phyloP scores from a whole-genome alignment of 495 filamentous ascomycete genomes.

The Paragyromitra xinjiangensis region DNA sequence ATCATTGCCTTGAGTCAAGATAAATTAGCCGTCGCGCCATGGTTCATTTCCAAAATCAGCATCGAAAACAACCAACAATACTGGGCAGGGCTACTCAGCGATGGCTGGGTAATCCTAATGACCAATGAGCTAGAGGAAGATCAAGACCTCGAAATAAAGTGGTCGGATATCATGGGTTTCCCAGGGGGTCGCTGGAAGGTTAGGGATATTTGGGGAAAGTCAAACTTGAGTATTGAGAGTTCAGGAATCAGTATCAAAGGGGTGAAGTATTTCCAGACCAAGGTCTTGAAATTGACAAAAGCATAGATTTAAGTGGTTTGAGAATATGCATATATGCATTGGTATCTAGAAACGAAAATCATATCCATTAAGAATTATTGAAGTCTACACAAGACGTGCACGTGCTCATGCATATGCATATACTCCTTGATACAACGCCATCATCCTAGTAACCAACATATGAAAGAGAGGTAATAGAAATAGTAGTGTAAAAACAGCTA shows the following conservation, averaged over 20 bases:
- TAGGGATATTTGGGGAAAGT: constrained; percentile 26
- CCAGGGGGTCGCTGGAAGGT: constrained; percentile 10
- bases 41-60: constrained; percentile 40
- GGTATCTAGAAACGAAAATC: too few relatives aligned
- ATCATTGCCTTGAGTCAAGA: constrained; percentile 65
- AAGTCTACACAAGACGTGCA: too few relatives aligned
- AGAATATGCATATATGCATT: background rate
- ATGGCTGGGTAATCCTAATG: constrained; percentile 38
- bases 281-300: constrained; percentile 20
- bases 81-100: constrained; percentile 23
- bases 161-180: constrained; percentile 21
- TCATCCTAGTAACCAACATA: too few relatives aligned
- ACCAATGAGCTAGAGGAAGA: constrained; percentile 24
- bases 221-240: background rate
- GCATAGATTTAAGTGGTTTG: background rate
- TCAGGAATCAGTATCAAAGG: background rate
- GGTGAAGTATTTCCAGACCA: constrained; percentile 27
- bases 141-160: constrained; percentile 26
- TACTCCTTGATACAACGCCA: too few relatives aligned
- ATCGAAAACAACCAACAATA: constrained; percentile 17
- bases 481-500: background rate
- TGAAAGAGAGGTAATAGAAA: background rate
- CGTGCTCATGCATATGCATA: too few relatives aligned
- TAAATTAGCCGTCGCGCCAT: constrained; percentile 61
- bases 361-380: too few relatives aligned